Base-by-base conservation (phyloP, 495 filamentous ascomycete genomes). In the Tuber magnatum region DNA sequence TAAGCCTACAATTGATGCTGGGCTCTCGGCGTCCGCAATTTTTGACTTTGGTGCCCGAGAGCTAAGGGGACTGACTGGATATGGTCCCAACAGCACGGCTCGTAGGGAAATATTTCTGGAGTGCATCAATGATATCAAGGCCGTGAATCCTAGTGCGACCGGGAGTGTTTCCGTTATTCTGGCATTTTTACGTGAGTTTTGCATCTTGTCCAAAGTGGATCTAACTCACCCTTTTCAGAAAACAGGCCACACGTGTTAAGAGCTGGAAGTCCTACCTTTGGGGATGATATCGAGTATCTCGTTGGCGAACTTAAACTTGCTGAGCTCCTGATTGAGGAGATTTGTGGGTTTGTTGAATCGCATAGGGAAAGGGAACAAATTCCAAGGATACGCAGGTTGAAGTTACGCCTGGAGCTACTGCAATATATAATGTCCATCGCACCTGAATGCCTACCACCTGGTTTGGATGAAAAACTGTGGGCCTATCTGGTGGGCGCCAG, bases 161-260 rank as follows among this genome's bases (percentile, higher is more conserved):
- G 93, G 93, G 3, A 95, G 92, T 79, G 88, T 94, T 22, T 91
- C 90, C 77, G 90, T 89, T 9, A 83, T 97, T 43, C 86, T 85
- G 75, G 87, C 88, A 32, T 83, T 94, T 32, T 79, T 91, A 5
- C 85, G 87, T 39, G 83, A 38, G 85, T 86, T 71, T 85, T 83
- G n/a, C 83, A 81, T 40, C 83, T 83, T 48, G 48, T 35, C n/a
- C 56, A 43, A 32, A 40, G 8, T 70, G 39, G 70, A 65, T 35
- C 71, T 73, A 74, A 74, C 61, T 46, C 35, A 71, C 42, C 9
- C n/a, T 61, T 48, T 65, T 56, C 72, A 81, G 80, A 81, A 71
- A 74, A 76, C 51, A 81, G 80, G 48, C 80, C 80, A 20, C 80
- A 76, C 73, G 76, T 70, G 12, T 71, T 73, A 24, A 77, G 78